phyloP scores from a whole-genome alignment of 164 flowering plant genomes.

The Umbellularia californica region DNA sequence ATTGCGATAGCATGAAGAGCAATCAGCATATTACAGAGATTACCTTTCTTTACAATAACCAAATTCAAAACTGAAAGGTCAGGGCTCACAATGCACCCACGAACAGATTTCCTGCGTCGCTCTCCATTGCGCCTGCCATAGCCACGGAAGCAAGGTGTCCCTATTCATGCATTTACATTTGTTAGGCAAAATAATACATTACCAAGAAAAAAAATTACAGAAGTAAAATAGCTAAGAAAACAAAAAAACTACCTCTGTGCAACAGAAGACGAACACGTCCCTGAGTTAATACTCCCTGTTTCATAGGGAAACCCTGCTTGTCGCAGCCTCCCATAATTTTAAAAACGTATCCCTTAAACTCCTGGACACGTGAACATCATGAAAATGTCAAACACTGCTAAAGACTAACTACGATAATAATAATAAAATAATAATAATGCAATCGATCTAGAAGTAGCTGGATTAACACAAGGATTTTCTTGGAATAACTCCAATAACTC shows the following conservation, averaged over 20 bases:
- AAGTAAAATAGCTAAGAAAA: background rate
- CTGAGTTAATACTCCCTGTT: slow-evolving; percentile 48
- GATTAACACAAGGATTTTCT: too few species aligned
- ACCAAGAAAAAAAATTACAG: background rate
- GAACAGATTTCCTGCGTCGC: slow-evolving; percentile 42
- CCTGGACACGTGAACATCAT: slow-evolving; percentile 21
- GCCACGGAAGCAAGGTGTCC: slow-evolving; percentile 49
- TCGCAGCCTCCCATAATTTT: slow-evolving; percentile 57
- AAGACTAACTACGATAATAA: background rate
- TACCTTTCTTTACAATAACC: slow-evolving; percentile 47
- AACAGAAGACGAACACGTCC: slow-evolving; percentile 46
- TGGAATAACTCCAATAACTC: too few species aligned
- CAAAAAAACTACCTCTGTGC: slow-evolving; percentile 28
- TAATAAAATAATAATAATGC: too few species aligned
- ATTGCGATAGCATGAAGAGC: background rate
- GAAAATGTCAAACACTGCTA: background rate
- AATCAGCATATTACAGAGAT: background rate
- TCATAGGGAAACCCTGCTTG: slow-evolving; percentile 51
- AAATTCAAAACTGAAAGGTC: slow-evolving; percentile 46
- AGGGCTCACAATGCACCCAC: slow-evolving; percentile 46
- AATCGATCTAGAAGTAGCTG: too few species aligned
- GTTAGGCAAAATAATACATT: background rate
- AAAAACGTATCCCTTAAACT: slow-evolving; percentile 47
- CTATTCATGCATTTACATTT: slow-evolving; percentile 13
- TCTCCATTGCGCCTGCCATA: slow-evolving; percentile 48